A percentile compares a stretch with the other conserved stretches of the same genome.
Conservation (phyloP, 2,329 filamentous ascomycete genomes). For the Ceratocystis eucalypticola region DNA sequence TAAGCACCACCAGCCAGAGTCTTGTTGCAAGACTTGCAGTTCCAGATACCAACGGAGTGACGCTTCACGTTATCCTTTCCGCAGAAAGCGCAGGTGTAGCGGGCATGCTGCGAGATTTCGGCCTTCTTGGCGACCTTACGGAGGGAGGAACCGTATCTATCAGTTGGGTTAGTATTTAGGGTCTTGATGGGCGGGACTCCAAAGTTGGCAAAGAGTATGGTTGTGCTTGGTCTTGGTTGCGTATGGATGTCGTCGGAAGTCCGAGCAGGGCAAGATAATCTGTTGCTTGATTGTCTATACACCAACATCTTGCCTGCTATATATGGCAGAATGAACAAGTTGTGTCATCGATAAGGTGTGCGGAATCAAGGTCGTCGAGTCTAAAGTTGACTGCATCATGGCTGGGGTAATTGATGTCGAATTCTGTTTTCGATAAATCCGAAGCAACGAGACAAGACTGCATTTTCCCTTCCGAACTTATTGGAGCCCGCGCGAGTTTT, state of each 20-base stretch:
- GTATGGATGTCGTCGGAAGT: not conserved
- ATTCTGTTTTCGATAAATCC: not conserved
- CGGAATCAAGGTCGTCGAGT: not conserved
- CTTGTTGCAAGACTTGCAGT: slow-evolving; percentile 93
- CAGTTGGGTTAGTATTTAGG: slow-evolving; percentile 23
- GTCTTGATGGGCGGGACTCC: not conserved
- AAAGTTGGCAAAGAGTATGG: not conserved
- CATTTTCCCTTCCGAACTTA: not conserved
- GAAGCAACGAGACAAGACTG: not conserved
- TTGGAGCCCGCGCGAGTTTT: not conserved
- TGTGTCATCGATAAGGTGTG: not conserved
- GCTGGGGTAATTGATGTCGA: not conserved
- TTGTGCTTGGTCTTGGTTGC: not conserved
- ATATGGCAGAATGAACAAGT: not conserved
- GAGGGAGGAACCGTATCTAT: slow-evolving; percentile 94
- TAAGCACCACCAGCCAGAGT: slow-evolving; percentile 70
- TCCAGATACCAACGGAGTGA: slow-evolving; percentile 87
- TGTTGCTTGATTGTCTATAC: not conserved
- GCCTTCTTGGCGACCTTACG: slow-evolving; percentile 97
- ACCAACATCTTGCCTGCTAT: not conserved
- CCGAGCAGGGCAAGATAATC: not conserved
- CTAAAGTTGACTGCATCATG: not conserved
- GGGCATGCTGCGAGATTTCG: slow-evolving; percentile 97
- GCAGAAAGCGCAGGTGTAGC: slow-evolving; percentile 97
- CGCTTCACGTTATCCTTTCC: slow-evolving; percentile 92